Evolutionary conservation across 306 rosid genomes (phyloP).

Genomic region (Lathyrus aphaca): DNA sequence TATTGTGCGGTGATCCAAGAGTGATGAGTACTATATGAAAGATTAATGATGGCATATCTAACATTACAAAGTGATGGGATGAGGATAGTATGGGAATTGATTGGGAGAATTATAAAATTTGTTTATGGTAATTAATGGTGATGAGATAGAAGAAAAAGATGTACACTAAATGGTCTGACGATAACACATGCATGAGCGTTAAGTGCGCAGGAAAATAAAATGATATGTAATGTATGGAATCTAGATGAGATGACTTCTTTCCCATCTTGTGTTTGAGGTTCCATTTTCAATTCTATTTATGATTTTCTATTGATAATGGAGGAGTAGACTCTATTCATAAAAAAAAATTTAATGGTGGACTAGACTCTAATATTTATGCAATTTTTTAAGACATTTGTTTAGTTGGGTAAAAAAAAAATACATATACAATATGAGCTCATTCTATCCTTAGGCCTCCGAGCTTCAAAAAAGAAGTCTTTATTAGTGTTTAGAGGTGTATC

Average conservation of each 20-base stretch:
- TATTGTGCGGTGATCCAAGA: slow-evolving; percentile 30
- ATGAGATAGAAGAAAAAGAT: slow-evolving; percentile 31
- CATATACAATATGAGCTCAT: too few species aligned
- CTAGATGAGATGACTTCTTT: slow-evolving; percentile 16
- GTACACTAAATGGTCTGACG: slow-evolving; percentile 38
- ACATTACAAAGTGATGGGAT: slow-evolving; percentile 40
- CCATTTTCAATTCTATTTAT: neutral
- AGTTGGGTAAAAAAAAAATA: too few species aligned
- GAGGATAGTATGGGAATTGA: slow-evolving; percentile 15
- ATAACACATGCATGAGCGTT: slow-evolving; percentile 48
- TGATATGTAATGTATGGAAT: slow-evolving; percentile 40
- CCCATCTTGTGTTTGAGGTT: neutral
- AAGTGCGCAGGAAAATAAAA: slow-evolving; percentile 37
- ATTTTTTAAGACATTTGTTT: too few species aligned
- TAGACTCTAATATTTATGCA: too few species aligned
- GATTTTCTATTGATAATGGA: too few species aligned
- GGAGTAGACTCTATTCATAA: too few species aligned
- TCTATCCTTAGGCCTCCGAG: too few species aligned
- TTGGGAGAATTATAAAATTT: slow-evolving; percentile 18
- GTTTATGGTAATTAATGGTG: neutral
- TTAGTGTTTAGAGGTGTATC: too few species aligned
- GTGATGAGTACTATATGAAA: neutral
- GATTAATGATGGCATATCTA: slow-evolving; percentile 20
- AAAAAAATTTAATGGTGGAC: too few species aligned
- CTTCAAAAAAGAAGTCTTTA: too few species aligned